Percentiles rank a stretch among this genome's conserved stretches.
Evolutionary conservation across 306 rosid genomes (phyloP).

Genomic region (Astragalus glycyphyllos): DNA sequence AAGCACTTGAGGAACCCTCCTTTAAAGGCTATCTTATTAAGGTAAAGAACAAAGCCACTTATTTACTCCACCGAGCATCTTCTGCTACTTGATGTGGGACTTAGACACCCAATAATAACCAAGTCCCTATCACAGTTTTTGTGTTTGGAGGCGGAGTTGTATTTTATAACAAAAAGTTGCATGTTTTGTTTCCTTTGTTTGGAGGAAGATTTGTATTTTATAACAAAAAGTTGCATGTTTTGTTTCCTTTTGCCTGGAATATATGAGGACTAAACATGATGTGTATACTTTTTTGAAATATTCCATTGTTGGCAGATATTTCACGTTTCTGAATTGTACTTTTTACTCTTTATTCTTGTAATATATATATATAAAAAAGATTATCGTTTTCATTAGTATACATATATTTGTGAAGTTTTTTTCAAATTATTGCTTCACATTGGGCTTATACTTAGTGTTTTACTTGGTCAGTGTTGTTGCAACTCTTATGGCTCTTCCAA

Average conservation of each 20-base stretch:
- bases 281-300: not conserved
- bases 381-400: not conserved
- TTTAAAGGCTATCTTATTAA: too few species aligned
- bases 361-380: not conserved
- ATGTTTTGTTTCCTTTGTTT: not conserved
- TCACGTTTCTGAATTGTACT: constrained; percentile 18
- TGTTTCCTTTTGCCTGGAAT: not conserved
- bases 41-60: too few species aligned
- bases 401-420: constrained; percentile 4
- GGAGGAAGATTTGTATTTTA: not conserved
- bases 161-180: too few species aligned
- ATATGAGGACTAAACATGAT: not conserved
- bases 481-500: constrained; percentile 78
- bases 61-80: too few species aligned
- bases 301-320: not conserved
- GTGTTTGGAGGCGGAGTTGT: too few species aligned
- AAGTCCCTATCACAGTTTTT: too few species aligned
- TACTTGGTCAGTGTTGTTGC: constrained; percentile 69
- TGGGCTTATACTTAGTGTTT: constrained; percentile 41
- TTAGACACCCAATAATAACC: too few species aligned
- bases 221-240: not conserved
- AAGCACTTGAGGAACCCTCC: too few species aligned
- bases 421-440: constrained; percentile 13
- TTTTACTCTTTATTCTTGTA: not conserved
- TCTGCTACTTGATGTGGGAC: too few species aligned